Evolutionary conservation across 257 asterid species (phyloP).

Genomic region (Solanum megistacrolobum): DNA sequence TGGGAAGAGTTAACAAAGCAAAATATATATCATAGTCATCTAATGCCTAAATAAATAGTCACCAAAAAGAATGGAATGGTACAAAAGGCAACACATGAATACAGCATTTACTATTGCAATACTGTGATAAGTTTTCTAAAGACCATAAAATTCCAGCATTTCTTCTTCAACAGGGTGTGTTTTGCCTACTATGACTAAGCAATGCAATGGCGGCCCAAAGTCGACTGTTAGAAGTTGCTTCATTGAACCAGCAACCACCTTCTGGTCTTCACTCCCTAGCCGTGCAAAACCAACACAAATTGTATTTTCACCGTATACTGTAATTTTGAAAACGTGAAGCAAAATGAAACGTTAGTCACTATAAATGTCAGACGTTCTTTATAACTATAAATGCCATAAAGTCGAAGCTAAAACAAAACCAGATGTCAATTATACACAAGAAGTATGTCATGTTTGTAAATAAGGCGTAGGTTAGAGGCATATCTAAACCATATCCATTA

Average conservation of each 20-base stretch:
- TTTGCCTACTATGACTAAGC: constrained; percentile 76
- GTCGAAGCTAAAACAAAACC: background rate
- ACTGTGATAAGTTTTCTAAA: background rate
- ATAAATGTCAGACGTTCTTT: background rate
- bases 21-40: background rate
- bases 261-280: constrained; percentile 82
- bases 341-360: background rate
- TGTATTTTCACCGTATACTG: constrained; percentile 67
- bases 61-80: background rate
- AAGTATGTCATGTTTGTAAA: background rate
- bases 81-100: background rate
- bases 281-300: constrained; percentile 84
- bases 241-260: constrained; percentile 67
- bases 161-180: constrained; percentile 90
- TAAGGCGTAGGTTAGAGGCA: background rate
- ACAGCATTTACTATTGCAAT: background rate
- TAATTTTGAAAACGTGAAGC: background rate
- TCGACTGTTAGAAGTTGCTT: constrained; percentile 53
- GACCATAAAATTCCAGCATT: constrained; percentile 58
- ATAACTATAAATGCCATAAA: too few relatives aligned
- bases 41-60: background rate
- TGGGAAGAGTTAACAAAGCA: background rate
- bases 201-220: constrained; percentile 77
- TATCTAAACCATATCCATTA: background rate
- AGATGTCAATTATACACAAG: background rate